Evolutionary conservation across 1,284 basidiomycete species (phyloP).

Genomic region (Heterobasidion annosum): DNA sequence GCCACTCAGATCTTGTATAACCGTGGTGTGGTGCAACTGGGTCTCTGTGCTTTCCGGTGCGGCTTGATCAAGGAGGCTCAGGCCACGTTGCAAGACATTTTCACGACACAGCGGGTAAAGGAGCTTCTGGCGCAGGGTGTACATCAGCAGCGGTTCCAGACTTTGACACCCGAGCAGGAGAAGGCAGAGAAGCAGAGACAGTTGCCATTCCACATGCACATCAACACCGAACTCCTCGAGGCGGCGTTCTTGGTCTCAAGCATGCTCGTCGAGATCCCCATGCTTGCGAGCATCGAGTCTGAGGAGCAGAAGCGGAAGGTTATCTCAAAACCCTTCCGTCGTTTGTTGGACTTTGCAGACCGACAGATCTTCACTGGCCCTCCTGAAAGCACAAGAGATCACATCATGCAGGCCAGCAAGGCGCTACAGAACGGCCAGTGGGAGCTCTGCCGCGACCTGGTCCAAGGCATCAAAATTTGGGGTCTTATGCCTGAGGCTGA

Average conservation of each 20-base stretch:
- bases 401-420: constrained; percentile 99
- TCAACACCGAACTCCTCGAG: constrained; percentile 97
- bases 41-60: constrained; percentile 92
- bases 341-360: constrained; percentile 94
- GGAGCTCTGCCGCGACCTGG: constrained; percentile 89
- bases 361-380: constrained; percentile 97
- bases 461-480: constrained; percentile 98
- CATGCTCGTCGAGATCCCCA: constrained; percentile 97
- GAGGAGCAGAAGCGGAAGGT: constrained; percentile 89
- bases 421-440: constrained; percentile 96
- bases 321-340: constrained; percentile 92
- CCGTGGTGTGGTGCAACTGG: constrained; percentile 94
- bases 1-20: constrained; percentile 98
- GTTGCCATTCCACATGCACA: constrained; percentile 99
- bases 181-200: constrained; percentile 93
- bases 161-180: constrained; percentile 90
- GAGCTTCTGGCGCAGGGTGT: constrained; percentile 97
- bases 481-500: constrained; percentile 85
- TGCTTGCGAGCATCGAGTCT: constrained; percentile 89
- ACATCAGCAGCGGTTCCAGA: constrained; percentile 86
- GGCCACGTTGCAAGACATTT: constrained; percentile 90
- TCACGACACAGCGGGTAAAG: constrained; percentile 92
- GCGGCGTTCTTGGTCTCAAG: constrained; percentile 96
- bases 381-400: constrained; percentile 96
- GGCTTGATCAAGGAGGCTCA: constrained; percentile 95